A percentile compares a stretch with the other conserved stretches of the same genome.
Conservation (phyloP, 2,329 filamentous ascomycete species). For the Colletotrichum phormii region DNA sequence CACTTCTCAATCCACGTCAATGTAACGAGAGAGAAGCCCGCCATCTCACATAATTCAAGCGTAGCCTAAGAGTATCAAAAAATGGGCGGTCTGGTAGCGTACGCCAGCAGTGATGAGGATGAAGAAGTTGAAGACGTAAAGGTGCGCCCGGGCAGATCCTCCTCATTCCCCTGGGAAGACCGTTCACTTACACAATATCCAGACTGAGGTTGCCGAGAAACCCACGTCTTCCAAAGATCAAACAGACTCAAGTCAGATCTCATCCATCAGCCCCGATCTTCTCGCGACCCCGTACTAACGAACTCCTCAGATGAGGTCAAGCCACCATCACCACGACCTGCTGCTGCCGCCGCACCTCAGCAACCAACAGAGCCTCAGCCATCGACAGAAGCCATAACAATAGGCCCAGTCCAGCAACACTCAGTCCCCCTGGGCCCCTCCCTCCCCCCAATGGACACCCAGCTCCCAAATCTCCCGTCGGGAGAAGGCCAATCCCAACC, state of each 20-base stretch:
- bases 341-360: background rate
- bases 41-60: slow-evolving; percentile 37
- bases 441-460: slow-evolving; percentile 46
- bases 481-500: slow-evolving; percentile 40
- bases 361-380: background rate
- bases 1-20: background rate
- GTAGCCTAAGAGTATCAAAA: background rate
- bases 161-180: background rate
- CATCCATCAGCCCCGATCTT: too few relatives aligned
- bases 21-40: background rate
- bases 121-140: slow-evolving; percentile 45
- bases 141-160: background rate
- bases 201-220: slow-evolving; percentile 8
- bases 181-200: background rate
- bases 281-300: background rate
- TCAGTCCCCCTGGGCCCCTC: slow-evolving; percentile 52
- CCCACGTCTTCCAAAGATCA: background rate
- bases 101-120: slow-evolving; percentile 65
- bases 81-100: slow-evolving; percentile 61
- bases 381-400: slow-evolving; percentile 31
- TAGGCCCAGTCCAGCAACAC: slow-evolving; percentile 46
- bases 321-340: slow-evolving; percentile 3
- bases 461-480: slow-evolving; percentile 30
- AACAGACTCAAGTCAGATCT: background rate
- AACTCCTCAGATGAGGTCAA: background rate